Conservation (phyloP, 305 asterid genomes). For the Solanum hybrid region DNA sequence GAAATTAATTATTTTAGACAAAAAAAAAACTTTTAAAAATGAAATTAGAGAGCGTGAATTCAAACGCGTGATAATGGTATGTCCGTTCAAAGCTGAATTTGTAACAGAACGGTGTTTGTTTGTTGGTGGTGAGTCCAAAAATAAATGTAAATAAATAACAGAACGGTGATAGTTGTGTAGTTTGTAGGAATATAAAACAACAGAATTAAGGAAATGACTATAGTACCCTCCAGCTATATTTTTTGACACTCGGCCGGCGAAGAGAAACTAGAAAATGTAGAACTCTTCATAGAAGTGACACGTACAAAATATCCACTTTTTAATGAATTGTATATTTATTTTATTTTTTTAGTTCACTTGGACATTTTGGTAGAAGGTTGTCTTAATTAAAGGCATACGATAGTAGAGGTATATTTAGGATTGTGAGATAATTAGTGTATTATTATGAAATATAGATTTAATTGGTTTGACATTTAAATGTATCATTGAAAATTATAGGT, state of each 20-base stretch:
- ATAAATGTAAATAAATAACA: background rate
- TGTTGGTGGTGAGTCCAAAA: background rate
- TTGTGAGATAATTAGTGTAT: fast-evolving
- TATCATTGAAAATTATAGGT: background rate
- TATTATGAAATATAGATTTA: too few relatives aligned
- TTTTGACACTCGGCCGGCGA: background rate
- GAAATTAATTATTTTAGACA: too few relatives aligned
- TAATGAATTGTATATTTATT: too few relatives aligned
- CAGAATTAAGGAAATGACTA: background rate
- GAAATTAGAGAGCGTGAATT: background rate
- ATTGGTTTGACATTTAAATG: background rate
- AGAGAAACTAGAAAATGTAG: background rate
- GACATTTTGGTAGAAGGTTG: too few relatives aligned
- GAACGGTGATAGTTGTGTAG: background rate
- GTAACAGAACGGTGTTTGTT: background rate
- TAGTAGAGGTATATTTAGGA: background rate
- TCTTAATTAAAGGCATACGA: too few relatives aligned
- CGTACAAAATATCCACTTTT: background rate
- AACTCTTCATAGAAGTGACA: background rate
- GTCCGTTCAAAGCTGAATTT: background rate
- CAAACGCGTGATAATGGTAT: background rate
- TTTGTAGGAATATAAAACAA: background rate
- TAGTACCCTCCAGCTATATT: background rate
- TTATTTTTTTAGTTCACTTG: too few relatives aligned
- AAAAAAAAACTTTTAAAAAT: too few relatives aligned